These are phyloP conservation scores for Eutrema yunnanense DNA, from an alignment of 345 rosid genomes.

Conservation along the genomic window DNA sequence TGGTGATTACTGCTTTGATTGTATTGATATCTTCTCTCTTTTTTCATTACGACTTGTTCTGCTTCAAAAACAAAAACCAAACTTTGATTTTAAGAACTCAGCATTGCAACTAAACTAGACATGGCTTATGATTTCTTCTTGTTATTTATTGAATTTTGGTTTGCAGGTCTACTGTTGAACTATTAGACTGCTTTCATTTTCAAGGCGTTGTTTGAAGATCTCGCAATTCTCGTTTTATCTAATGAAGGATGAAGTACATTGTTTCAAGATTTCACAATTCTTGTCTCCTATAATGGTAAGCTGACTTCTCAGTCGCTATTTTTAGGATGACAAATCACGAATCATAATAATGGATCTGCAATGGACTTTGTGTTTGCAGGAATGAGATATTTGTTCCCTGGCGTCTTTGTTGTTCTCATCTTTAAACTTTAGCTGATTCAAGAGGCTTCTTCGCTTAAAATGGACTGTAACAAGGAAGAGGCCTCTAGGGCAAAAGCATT, in stretches of 20 bases:
- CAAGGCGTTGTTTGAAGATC: too few relatives aligned
- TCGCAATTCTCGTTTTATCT: background rate
- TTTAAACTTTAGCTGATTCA: background rate
- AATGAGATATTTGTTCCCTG: background rate
- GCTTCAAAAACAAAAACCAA: background rate
- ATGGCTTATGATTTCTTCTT: background rate
- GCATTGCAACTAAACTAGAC: background rate
- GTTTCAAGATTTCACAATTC: background rate
- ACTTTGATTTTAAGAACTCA: background rate
- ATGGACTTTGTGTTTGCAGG: slow-evolving; percentile 11
- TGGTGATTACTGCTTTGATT: background rate
- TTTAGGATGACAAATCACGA: background rate
- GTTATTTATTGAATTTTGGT: background rate
- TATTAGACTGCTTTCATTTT: background rate
- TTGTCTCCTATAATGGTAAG: slow-evolving; percentile 12
- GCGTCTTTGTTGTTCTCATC: background rate
- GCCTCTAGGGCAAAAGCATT: slow-evolving; percentile 60
- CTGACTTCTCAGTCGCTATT: background rate
- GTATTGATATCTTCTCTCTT: background rate
- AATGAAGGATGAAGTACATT: background rate
- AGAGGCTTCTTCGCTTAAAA: background rate
- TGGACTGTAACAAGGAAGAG: slow-evolving; percentile 96
- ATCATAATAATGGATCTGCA: background rate
- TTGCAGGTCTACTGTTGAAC: slow-evolving; percentile 1
- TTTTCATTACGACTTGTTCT: background rate